Evolutionary conservation across 2,329 filamentous ascomycete species (phyloP).

Genomic region (Orbilia javanica): DNA sequence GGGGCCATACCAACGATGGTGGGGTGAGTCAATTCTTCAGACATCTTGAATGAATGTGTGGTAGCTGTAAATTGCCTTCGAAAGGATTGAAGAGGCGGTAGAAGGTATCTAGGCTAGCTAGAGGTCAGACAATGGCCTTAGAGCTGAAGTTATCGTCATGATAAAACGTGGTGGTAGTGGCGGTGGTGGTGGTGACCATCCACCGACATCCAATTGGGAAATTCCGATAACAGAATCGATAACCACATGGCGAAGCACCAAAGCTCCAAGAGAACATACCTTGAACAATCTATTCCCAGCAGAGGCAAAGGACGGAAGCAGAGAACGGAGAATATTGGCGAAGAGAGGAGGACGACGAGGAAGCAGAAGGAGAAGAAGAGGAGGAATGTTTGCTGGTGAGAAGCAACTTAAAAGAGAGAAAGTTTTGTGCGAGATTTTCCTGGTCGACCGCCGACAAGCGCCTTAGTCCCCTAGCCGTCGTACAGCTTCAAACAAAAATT

Average conservation of each 20-base stretch:
- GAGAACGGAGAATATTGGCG: constrained; percentile 21
- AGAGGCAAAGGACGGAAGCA: constrained; percentile 25
- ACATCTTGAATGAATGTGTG: constrained; percentile 38
- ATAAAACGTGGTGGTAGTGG: background rate
- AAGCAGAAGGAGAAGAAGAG: constrained; percentile 13
- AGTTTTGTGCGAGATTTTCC: constrained; percentile 44
- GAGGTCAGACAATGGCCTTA: constrained; percentile 2
- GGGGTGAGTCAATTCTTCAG: constrained; percentile 56
- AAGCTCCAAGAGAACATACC: constrained; percentile 21
- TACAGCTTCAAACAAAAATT: constrained; percentile 6
- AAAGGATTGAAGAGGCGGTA: constrained; percentile 20
- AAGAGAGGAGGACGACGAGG: background rate
- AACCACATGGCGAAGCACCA: background rate
- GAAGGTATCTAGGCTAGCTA: constrained; percentile 27
- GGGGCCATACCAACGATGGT: constrained; percentile 52
- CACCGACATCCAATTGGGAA: constrained; percentile 3
- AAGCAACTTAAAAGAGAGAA: constrained; percentile 15
- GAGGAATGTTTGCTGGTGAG: background rate
- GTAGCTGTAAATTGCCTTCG: constrained; percentile 5
- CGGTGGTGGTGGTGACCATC: background rate
- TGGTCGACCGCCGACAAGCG: constrained; percentile 12
- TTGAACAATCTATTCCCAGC: constrained; percentile 26
- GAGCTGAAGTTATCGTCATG: background rate
- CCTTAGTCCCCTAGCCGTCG: background rate
- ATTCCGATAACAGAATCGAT: background rate